Conservation (phyloP, 2,329 filamentous ascomycete species). For the Talaromyces verruculosus region DNA sequence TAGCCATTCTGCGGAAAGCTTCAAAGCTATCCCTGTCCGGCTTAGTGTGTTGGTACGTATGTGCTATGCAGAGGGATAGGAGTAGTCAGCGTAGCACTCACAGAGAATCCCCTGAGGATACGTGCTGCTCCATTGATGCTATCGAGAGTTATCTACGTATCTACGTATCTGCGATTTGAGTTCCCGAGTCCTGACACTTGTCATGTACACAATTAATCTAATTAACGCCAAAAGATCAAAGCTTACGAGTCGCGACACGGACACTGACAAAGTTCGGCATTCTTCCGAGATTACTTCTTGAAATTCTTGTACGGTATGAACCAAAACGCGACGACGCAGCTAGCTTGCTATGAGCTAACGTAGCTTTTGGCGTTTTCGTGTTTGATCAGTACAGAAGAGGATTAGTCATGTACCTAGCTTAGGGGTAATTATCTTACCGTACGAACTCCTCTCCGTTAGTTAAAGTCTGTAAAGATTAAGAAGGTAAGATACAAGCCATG, state of each 20-base stretch:
- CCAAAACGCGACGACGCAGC: background rate
- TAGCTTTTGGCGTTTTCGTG: background rate
- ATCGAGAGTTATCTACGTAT: background rate
- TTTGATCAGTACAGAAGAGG: constrained; percentile 4
- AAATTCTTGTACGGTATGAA: background rate
- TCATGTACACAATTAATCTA: constrained; percentile 2
- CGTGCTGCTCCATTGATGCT: background rate
- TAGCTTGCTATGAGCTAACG: background rate
- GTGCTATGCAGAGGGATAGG: background rate
- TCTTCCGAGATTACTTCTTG: background rate
- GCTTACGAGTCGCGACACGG: background rate
- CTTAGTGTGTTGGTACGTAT: background rate
- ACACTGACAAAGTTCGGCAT: background rate
- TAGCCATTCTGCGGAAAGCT: background rate
- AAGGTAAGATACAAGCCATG: constrained; percentile 7
- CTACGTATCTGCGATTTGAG: background rate
- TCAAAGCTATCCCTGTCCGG: background rate
- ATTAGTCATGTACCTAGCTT: background rate
- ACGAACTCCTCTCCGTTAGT: background rate
- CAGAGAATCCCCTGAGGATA: background rate
- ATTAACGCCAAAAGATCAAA: background rate
- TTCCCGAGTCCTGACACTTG: background rate
- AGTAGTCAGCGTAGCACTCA: constrained; percentile 1
- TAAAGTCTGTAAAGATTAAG: too few species aligned
- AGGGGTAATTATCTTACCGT: background rate